These are phyloP conservation scores for Chrysochromulina tobinii DNA, from an alignment of 78 protist species.

Conservation along the genomic window DNA sequence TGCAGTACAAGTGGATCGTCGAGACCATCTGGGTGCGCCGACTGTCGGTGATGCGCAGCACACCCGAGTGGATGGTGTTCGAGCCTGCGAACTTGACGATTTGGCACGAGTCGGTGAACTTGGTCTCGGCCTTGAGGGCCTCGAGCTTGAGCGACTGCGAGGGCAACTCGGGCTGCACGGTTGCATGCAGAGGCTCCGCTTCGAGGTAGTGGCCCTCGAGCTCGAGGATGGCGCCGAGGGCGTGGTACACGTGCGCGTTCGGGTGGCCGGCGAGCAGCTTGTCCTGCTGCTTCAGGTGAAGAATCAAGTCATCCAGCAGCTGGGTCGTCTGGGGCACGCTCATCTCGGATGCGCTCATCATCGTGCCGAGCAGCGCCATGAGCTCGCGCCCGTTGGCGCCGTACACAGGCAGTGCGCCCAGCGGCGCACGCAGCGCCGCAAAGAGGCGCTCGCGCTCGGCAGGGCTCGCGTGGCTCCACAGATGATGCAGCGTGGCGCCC, in stretches of 20 bases:
- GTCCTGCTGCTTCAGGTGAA: slow-evolving; percentile 27
- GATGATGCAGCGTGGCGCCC: not conserved
- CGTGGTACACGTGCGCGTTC: slow-evolving; percentile 62
- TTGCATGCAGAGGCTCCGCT: slow-evolving; percentile 65
- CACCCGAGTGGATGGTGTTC: slow-evolving; percentile 21
- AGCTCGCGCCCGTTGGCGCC: not conserved
- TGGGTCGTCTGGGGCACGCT: too few relatives aligned
- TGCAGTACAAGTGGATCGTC: slow-evolving; percentile 65
- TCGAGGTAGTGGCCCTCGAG: slow-evolving; percentile 80
- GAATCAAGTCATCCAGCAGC: too few relatives aligned
- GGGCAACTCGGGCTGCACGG: slow-evolving; percentile 67
- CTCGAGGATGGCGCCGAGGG: slow-evolving; percentile 51
- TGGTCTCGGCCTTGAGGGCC: slow-evolving; percentile 62
- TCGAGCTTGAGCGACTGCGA: slow-evolving; percentile 43
- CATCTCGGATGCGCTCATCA: too few relatives aligned
- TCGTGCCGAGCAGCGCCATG: not conserved
- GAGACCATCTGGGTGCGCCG: slow-evolving; percentile 60
- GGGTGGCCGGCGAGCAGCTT: slow-evolving; percentile 63
- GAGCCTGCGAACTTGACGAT: slow-evolving; percentile 51
- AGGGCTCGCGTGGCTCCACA: not conserved
- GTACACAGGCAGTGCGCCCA: not conserved
- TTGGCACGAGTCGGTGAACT: slow-evolving; percentile 58
- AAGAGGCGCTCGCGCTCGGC: not conserved
- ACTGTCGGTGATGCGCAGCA: slow-evolving; percentile 35
- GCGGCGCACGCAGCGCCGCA: not conserved